Evolutionary conservation across 176 grass and related monocot genomes (phyloP), one percentile per base, ranked within the genome.

Genomic region (Aegilops sharonensis): DNA sequence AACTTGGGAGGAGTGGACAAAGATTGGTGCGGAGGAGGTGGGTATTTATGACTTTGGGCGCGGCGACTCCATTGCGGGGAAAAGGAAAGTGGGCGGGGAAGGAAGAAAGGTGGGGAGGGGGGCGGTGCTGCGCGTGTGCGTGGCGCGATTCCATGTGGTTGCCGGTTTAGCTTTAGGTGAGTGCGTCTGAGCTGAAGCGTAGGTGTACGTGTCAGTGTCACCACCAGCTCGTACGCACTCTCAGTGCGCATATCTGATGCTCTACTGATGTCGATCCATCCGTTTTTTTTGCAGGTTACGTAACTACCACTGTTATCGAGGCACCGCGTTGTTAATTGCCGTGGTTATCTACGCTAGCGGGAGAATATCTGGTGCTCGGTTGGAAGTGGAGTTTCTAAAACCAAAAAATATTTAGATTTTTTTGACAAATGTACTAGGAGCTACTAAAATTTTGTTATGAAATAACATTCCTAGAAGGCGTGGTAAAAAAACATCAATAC

Each of bases 101-200:
- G 48, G 48, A 52, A 52, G 48, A 52, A 52, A 52, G 48, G 48
- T 52, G 6, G 64, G 8, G 27, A 66, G 35, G 21, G 0, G 37
- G 70, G 70, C 70, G 39, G 70, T 45, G 47, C n/a, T 13, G 68
- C 72, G 80, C 66, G 80, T 75, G 12, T 75, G 40, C 72, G 72
- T 75, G 72, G 72, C 64, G 40, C 73, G 80, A 70, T 11, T 59
- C 72, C 47, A 37, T 47, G 56, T 47, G 23, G 13, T 29, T 29
- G 23, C 40, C 29, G 23, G 70, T 48, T 59, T 27, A 10, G 7
- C 39, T 45, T 43, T 11, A 11, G 45, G 0, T 24, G 24, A 61
- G 84, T 86, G 84, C 84, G 76, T 21, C 23, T 11, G 5, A 86
- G 17, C 83, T 52, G 23, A 64, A 65, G 77, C 21, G 61, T 36